Evolutionary conservation across 2,329 filamentous ascomycete genomes (phyloP).

Genomic region (Cladosporium sp.): DNA sequence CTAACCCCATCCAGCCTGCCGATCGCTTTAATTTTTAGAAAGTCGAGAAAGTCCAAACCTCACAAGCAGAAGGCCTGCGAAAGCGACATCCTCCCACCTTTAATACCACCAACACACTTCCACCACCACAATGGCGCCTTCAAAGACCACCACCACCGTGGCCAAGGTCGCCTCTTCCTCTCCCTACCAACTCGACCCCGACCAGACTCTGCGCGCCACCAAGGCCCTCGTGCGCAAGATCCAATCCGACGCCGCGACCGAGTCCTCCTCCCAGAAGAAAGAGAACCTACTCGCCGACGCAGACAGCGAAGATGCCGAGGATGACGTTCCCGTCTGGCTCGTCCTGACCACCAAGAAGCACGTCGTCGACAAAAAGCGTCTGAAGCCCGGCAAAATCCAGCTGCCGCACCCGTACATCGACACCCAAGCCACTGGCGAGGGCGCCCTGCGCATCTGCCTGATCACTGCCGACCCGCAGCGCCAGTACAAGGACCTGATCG

Average conservation of each 20-base stretch:
- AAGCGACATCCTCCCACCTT: too few species aligned
- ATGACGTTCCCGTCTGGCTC: conserved; percentile 56
- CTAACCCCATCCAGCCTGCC: background rate
- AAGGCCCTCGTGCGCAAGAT: conserved; percentile 54
- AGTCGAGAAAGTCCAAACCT: background rate
- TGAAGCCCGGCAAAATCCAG: conserved; percentile 78
- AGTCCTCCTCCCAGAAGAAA: conserved; percentile 44
- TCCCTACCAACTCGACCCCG: conserved; percentile 42
- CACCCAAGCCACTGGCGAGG: conserved; percentile 40
- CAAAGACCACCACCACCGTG: conserved; percentile 29
- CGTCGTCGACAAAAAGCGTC: conserved; percentile 66
- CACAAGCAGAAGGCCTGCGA: background rate
- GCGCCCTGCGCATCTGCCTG: conserved; percentile 67
- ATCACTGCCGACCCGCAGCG: conserved; percentile 82
- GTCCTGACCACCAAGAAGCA: conserved; percentile 63
- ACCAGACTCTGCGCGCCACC: conserved; percentile 55
- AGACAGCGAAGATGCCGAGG: conserved; percentile 41
- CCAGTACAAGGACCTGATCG: conserved; percentile 84
- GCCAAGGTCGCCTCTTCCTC: conserved; percentile 29
- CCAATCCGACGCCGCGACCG: conserved; percentile 38
- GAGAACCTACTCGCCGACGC: conserved; percentile 52
- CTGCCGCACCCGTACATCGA: conserved; percentile 59
- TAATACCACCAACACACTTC: conserved; percentile 6
- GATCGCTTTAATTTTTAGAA: too few species aligned
- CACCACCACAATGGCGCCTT: conserved; percentile 25